Base-by-base conservation (phyloP, 2,329 filamentous ascomycete genomes). In the Colletotrichum sp. region DNA sequence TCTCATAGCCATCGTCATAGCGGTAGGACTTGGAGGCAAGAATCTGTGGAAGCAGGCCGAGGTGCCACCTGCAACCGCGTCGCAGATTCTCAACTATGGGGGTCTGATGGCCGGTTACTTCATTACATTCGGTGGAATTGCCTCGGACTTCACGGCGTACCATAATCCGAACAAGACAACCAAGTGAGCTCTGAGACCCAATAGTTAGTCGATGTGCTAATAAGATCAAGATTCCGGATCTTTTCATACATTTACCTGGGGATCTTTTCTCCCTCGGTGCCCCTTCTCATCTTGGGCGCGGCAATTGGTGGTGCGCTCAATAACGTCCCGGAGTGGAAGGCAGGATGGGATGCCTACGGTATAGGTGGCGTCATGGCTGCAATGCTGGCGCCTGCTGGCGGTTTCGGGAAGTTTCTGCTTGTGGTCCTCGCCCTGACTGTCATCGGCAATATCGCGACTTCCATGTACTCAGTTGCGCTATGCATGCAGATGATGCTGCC, bases 61-160 rank as follows among this genome's bases (percentile, higher is more conserved):
- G 2, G 78, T 80, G 31, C 80, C 82, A 6, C 81, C 86, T 8
- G 80, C 84, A 36, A 83, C 82, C 1, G 79, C 79, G 11, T 74
- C 80, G n/a, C 79, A 81, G 65, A 80, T 87, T n/a, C 75, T 88
- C 21, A 85, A 84, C 21, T 87, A 86, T 74, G 86, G 83, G 12
- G 83, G 86, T 27, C 76, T 88, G 59, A 87, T 88, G 47, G 88
- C 88, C 4, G 85, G 86, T 4, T 89, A 89, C 70, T 87, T 91
- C 58, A 82, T 91, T 73, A 88, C 87, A 1, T 91, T 90, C 78
- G 88, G 86, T 11, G 88, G 87, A 4, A 87, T 87, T 6, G 86
- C 85, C 0, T 89, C 87, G n/a, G 90, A 91, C 76, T 90, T 90
- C 73, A 86, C 87, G n/a, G 87, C 87, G 11, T 91, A 91, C 76